These are phyloP conservation scores for Kwoniella sp. DNA, from an alignment of 768 basidiomycete species.

Conservation along the genomic window DNA sequence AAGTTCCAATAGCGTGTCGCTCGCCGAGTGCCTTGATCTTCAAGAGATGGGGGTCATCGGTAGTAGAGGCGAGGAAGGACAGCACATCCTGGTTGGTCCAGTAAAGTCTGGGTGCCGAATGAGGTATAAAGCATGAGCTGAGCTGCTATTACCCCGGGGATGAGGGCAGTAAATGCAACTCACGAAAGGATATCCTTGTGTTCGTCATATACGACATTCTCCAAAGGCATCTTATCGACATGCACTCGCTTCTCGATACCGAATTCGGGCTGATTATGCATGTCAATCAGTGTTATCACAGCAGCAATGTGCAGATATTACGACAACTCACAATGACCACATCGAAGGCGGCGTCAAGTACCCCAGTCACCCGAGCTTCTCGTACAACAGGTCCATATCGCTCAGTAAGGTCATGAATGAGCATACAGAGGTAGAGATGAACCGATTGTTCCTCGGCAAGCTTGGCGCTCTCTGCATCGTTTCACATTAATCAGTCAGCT, in stretches of 20 bases:
- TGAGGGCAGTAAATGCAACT: constrained; percentile 22
- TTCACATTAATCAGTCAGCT: neutral
- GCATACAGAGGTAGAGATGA: constrained; percentile 90
- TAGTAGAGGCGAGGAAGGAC: constrained; percentile 89
- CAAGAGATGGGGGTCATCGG: constrained; percentile 92
- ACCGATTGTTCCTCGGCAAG: constrained; percentile 95
- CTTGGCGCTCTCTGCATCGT: constrained; percentile 68
- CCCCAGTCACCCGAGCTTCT: constrained; percentile 90
- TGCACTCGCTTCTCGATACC: constrained; percentile 99
- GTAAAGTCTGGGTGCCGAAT: too few relatives aligned
- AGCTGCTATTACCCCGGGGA: too few relatives aligned
- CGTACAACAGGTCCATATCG: constrained; percentile 94
- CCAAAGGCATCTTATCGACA: constrained; percentile 98
- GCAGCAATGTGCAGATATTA: neutral
- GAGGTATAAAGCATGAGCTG: too few relatives aligned
- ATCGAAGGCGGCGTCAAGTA: constrained; percentile 97
- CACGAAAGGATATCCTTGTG: constrained; percentile 75
- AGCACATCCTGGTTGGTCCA: constrained; percentile 96
- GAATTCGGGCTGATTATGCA: constrained; percentile 70
- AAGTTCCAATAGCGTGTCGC: constrained; percentile 63
- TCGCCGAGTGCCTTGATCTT: constrained; percentile 92
- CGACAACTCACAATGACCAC: constrained; percentile 69
- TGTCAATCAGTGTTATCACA: constrained; percentile 11
- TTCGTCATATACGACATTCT: constrained; percentile 97
- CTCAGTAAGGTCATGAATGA: constrained; percentile 90